Evolutionary conservation across 2,329 filamentous ascomycete genomes (phyloP), one percentile per base, ranked within the genome.

Genomic region (Ophiostoma angusticollis): DNA sequence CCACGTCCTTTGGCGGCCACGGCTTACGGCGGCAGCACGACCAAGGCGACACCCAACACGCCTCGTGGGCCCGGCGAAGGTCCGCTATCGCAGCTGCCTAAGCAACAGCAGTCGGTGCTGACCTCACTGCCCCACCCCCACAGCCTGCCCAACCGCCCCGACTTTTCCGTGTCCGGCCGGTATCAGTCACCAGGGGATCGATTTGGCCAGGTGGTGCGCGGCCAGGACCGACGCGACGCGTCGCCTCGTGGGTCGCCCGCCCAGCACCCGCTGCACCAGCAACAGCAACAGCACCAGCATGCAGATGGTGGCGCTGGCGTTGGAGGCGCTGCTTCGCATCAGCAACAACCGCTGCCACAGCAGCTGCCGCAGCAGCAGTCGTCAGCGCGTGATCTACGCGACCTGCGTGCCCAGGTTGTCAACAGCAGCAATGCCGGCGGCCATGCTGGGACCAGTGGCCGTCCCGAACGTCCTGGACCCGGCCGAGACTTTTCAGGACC

Each of bases 101-200:
- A 46, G 35, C 59, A n/a, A n/a, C n/a, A 56, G 25, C 52, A 58
- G 19, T 58, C 58, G 18, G 58, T 54, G n/a, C 46, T 57, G 14
- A 49, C 50, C 5, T 51, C 53, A n/a, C 48, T 52, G 27, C 51
- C 49, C 2, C 53, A 51, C 32, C 46, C 47, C 1, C 44, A 47
- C 35, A 45, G 47, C 13, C 52, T 58, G 25, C 56, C 56, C 2
- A 58, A 45, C 46, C 47, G 52, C 14, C 52, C 54, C 9, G 49
- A 52, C 31, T 49, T 52, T 16, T 40, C 49, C 3, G 41, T 49
- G 12, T 42, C 45, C 6, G 47, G 47, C 13, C 42, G 46, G 9
- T 43, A 42, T 33, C 32, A 37, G 9, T 24, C 17, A 12, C 8
- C 23, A 14, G 47, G 28, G 47, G 50, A 39, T 47, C 48, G 37